Base-by-base conservation (phyloP, 106 monocot genomes). In the Narthecium ossifragum region DNA sequence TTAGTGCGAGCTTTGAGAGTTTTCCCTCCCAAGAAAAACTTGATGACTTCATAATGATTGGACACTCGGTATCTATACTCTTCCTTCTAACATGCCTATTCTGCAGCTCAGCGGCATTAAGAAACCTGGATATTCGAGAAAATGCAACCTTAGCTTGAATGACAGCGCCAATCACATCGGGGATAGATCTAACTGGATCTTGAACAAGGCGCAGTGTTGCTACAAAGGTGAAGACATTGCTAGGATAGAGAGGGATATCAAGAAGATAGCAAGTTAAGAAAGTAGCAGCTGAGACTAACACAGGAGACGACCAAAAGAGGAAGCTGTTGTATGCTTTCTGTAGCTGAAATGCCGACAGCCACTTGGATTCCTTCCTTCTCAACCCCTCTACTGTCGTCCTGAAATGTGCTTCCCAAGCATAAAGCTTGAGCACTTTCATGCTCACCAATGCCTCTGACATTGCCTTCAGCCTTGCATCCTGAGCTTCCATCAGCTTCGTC, bases 341-440 rank as follows among this genome's bases (percentile, higher is more conserved):
- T 8, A 81, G 26, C 61, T 98, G 90, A 62, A 84, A 84, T 53
- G 76, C 76, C 22, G 78, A 77, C 38, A 98, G 63, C 98, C 98
- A 98, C 57, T 73, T 81, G 39, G 58, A 62, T 68, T 98, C 98
- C 30, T 34, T 71, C 32, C 55, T 69, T 53, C 91, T 78, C 38
- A 91, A 59, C 1, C 25, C 62, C 46, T 79, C 75, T 31, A 91
- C 74, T 5, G 63, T 75, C 59, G 59, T 73, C 46, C 64, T 81
- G 69, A 91, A 98, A 59, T 84, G 74, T 2, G 71, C 74, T 40
- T 91, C 98, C 98, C 98, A 98, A 7, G 98, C 90, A 70, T 98
- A 90, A 29, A 98, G 84, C 69, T 98, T 98, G 55, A 98, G 55
- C 26, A 98, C 78, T 64, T 98, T 98, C 98, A 98, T 98, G 54